These are phyloP conservation scores for Globisporangium takayamanum DNA, from an alignment of 352 stramenopile genomes.

Conservation along the genomic window DNA sequence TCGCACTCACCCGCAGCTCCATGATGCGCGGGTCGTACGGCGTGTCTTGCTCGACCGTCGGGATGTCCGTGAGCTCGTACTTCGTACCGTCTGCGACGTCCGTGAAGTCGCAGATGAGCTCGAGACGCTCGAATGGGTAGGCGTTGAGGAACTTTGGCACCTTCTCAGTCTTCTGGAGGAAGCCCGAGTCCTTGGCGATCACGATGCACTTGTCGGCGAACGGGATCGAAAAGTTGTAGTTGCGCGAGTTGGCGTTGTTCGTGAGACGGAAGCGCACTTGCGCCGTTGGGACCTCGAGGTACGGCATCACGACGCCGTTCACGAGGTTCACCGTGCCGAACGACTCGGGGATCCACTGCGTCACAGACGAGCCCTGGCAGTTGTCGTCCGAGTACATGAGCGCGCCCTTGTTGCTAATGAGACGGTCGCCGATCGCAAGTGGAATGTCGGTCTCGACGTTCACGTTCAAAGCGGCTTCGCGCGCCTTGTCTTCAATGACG, in stretches of 20 bases:
- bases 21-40: conserved; percentile 50
- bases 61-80: conserved; percentile 41
- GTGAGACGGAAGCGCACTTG: conserved; percentile 56
- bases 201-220: conserved; percentile 55
- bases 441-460: conserved; percentile 52
- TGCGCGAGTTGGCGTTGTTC: conserved; percentile 55
- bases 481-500: conserved; percentile 44
- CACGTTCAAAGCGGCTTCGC: conserved; percentile 44
- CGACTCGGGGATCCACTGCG: conserved; percentile 53
- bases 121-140: conserved; percentile 54
- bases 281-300: conserved; percentile 43
- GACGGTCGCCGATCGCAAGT: conserved; percentile 40
- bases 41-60: conserved; percentile 30
- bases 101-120: conserved; percentile 58
- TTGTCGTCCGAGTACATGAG: conserved; percentile 69
- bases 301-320: conserved; percentile 70
- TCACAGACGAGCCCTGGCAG: conserved; percentile 30
- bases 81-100: conserved; percentile 28
- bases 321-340: conserved; percentile 56
- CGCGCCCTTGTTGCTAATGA: conserved; percentile 43
- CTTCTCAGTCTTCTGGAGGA: conserved; percentile 31
- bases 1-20: conserved; percentile 33
- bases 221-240: conserved; percentile 72
- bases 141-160: conserved; percentile 24
- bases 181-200: conserved; percentile 62